Base-by-base conservation (phyloP, 371 early-diverging fungal genomes). In the Syncephalastrum contaminatum region DNA sequence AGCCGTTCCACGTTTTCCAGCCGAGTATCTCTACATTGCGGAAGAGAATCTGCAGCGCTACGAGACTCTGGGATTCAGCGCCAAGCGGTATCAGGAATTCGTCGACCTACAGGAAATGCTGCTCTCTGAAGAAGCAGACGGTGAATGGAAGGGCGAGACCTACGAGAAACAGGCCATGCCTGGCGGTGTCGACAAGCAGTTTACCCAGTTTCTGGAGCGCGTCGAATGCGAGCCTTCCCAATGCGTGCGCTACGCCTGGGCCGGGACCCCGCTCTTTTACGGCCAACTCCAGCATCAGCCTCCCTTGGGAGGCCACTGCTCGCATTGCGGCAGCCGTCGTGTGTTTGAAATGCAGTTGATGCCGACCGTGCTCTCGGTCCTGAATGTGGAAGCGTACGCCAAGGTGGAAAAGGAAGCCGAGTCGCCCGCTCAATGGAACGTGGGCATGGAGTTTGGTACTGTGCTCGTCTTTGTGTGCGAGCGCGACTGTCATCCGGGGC, bases 361-460 rank as follows among this genome's bases (percentile, higher is more conserved):
- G 96, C 97, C 97, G 1, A 87, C 86, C 52, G 60, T 90, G 15
- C 66, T 96, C 39, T 82, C 86, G 0, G 54, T 89, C 18, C 81
- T 96, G 19, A 84, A 75, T 15, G 75, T 70, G 4, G 62, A 70
- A 0, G 71, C 82, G 18, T 64, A 59, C 51, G 75, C 80, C 4
- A 57, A 75, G 45, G 62, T 59, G 22, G 67, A 62, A 50, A 73
- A 66, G 54, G 70, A 60, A 25, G 63, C 61, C 46, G 51, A 61
- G 20, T 51, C 62, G 21, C 70, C 82, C 18, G 77, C 84, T 47
- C 70, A 73, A 48, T 77, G 87, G 71, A 83, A 83, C 60, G 64
- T 80, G 40, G 97, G 97, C 12, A 87, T 96, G 88, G 97, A 97
- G 59, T 96, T 91, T 79, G 96, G 96, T 16, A 94, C 97, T 0